Evolutionary conservation across 2,329 filamentous ascomycete species (phyloP).

Genomic region (Tolypocladium paradoxum): DNA sequence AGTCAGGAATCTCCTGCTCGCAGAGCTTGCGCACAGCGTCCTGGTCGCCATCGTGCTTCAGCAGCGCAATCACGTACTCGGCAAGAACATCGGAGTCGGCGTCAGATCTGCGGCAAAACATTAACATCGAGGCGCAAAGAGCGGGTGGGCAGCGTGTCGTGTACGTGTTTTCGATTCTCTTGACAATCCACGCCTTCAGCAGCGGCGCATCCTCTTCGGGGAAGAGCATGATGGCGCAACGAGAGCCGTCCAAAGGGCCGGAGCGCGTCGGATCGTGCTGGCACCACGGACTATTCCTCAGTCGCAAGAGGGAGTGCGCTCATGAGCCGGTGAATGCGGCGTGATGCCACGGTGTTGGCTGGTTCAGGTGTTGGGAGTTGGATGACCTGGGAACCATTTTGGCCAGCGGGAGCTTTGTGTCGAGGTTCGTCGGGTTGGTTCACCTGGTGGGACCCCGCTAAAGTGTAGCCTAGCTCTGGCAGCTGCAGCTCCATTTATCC

Average conservation of each 20-base stretch:
- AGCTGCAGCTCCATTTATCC: too few relatives aligned
- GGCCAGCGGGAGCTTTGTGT: neutral
- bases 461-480: too few relatives aligned
- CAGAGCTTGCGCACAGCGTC: constrained; percentile 57
- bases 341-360: neutral
- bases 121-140: constrained; percentile 1
- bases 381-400: neutral
- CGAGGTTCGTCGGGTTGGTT: neutral
- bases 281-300: neutral
- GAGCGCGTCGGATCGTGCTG: neutral
- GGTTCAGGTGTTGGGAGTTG: neutral
- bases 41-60: constrained; percentile 57
- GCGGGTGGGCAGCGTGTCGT: constrained; percentile 16
- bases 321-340: neutral
- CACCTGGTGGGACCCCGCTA: neutral
- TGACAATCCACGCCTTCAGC: constrained; percentile 69
- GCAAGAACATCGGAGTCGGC: constrained; percentile 73
- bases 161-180: constrained; percentile 65
- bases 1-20: constrained; percentile 63
- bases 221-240: constrained; percentile 42
- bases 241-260: neutral
- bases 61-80: constrained; percentile 71
- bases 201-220: constrained; percentile 48
- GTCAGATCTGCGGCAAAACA: constrained; percentile 46
- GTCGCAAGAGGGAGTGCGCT: neutral